Evolutionary conservation across 1,284 basidiomycete species (phyloP).

Genomic region (Inonotus hispidus): DNA sequence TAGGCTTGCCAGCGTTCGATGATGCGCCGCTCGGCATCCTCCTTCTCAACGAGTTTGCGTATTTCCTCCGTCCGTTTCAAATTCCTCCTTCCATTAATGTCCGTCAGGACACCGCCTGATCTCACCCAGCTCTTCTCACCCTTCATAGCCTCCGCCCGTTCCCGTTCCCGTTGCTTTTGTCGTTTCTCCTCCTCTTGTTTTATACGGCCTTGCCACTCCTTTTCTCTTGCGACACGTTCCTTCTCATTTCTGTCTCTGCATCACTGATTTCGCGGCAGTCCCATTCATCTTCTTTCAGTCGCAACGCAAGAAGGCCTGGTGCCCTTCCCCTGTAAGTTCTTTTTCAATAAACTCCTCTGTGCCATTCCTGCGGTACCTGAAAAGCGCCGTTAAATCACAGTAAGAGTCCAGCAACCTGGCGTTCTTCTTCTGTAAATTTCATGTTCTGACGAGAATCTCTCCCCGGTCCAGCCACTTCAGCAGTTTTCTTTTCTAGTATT

Average conservation of each 20-base stretch:
- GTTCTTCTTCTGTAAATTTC: neutral
- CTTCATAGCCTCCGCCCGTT: conserved; percentile 28
- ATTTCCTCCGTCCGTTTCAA: conserved; percentile 40
- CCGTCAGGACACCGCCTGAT: conserved; percentile 48
- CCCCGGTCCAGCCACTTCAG: conserved; percentile 4
- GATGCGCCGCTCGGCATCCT: conserved; percentile 35
- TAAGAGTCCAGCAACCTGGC: too few relatives aligned
- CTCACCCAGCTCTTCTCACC: conserved; percentile 58
- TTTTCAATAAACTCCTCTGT: too few relatives aligned
- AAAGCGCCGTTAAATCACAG: too few relatives aligned
- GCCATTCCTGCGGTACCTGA: too few relatives aligned
- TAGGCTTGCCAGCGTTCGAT: conserved; percentile 43
- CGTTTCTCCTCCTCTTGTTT: conserved; percentile 13
- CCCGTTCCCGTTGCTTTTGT: conserved; percentile 25
- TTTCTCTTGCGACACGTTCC: neutral
- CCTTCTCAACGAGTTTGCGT: conserved; percentile 36
- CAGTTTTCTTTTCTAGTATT: neutral
- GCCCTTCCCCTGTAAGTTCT: too few relatives aligned
- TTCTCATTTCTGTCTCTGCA: neutral
- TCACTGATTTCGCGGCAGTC: too few relatives aligned
- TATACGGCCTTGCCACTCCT: conserved; percentile 1
- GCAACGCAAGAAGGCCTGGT: too few relatives aligned
- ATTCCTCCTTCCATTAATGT: conserved; percentile 45
- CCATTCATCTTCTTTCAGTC: too few relatives aligned
- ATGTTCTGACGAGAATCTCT: conserved; percentile 11